These are phyloP conservation scores for Ceratocystis destructans DNA, from an alignment of 2,329 filamentous ascomycete species.

Conservation along the genomic window DNA sequence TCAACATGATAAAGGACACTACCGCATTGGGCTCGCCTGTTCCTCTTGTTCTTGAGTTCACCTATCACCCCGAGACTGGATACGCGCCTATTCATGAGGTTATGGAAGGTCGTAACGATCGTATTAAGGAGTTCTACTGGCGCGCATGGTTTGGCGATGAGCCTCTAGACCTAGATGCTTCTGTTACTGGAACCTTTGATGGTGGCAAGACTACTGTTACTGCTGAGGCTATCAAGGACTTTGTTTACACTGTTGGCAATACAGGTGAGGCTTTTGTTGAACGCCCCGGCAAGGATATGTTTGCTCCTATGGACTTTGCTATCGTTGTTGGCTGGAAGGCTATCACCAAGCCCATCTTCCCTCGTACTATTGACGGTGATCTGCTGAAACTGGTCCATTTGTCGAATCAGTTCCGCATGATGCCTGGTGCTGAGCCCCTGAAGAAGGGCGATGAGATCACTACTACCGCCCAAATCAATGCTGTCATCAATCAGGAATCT, in stretches of 20 bases:
- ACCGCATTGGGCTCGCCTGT: constrained; percentile 72
- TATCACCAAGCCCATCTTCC: constrained; percentile 98
- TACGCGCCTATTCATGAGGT: constrained; percentile 97
- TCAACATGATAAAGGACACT: constrained; percentile 87
- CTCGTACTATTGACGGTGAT: constrained; percentile 88
- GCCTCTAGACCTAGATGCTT: constrained; percentile 64
- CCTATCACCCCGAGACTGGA: constrained; percentile 85
- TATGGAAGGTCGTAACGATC: constrained; percentile 90
- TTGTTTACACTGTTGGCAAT: constrained; percentile 97
- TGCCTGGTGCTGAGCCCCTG: constrained; percentile 83
- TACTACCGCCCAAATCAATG: constrained; percentile 91
- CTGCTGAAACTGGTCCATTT: constrained; percentile 90
- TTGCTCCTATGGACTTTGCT: constrained; percentile 96
- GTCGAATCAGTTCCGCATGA: constrained; percentile 96
- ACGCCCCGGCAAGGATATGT: constrained; percentile 82
- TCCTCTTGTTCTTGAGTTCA: constrained; percentile 76
- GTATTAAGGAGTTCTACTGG: constrained; percentile 99
- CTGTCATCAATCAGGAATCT: constrained; percentile 93
- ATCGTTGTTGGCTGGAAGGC: constrained; percentile 99
- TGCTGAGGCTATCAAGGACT: constrained; percentile 88
- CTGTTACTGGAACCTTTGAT: constrained; percentile 77
- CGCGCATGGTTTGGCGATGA: constrained; percentile 92
- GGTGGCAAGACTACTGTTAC: constrained; percentile 80
- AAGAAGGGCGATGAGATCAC: constrained; percentile 90
- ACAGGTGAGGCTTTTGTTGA: constrained; percentile 96